Conservation (phyloP, 352 stramenopile genomes). For the Globisporangium barbulae region DNA sequence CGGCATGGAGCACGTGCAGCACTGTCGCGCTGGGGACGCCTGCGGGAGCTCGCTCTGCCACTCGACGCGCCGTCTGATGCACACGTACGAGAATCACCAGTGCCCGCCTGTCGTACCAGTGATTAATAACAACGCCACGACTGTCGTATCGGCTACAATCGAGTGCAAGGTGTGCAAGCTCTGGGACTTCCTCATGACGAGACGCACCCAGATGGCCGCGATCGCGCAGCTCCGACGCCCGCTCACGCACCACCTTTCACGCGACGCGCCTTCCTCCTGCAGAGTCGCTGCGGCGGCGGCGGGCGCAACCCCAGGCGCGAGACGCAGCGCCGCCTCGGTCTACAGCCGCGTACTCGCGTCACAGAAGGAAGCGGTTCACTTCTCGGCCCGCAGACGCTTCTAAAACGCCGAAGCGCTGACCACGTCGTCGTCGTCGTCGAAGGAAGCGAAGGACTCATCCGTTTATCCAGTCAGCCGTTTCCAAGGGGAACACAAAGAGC, state of each 20-base stretch:
- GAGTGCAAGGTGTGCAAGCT: constrained; percentile 80
- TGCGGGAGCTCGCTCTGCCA: constrained; percentile 72
- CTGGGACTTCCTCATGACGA: constrained; percentile 54
- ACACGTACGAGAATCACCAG: constrained; percentile 59
- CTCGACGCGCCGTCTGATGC: constrained; percentile 62
- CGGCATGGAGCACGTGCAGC: constrained; percentile 60
- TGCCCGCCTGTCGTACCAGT: constrained; percentile 22
- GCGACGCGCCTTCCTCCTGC: constrained; percentile 1
- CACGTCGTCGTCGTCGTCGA: neutral
- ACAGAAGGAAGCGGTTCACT: constrained; percentile 27
- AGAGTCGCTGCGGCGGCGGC: neutral
- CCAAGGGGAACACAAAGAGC: neutral
- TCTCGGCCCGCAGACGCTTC: constrained; percentile 24
- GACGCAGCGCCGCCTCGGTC: constrained; percentile 19
- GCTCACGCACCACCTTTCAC: constrained; percentile 10
- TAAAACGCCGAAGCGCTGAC: constrained; percentile 12
- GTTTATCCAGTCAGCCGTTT: neutral
- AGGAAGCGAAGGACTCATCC: constrained; percentile 6
- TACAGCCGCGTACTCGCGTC: constrained; percentile 24
- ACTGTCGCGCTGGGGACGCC: constrained; percentile 43
- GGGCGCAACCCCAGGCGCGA: neutral
- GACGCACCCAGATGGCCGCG: constrained; percentile 19
- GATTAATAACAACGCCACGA: neutral
- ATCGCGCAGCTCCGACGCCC: constrained; percentile 17
- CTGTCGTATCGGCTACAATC: constrained; percentile 8